Evolutionary conservation across 2,329 filamentous ascomycete genomes (phyloP).

Genomic region (Diplodia corticola): DNA sequence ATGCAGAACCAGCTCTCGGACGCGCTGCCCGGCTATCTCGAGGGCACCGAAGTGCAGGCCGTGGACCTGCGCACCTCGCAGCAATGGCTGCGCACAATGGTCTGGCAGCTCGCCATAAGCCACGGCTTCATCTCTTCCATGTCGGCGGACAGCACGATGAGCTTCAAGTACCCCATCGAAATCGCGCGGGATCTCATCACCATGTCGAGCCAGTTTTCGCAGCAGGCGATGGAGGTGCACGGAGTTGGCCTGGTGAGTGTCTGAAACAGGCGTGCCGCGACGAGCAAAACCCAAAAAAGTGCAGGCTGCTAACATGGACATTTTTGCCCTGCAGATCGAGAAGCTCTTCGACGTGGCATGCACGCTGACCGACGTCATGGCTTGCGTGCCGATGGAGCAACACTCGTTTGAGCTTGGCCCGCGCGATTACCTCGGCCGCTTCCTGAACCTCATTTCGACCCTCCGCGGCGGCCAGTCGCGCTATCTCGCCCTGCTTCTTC

Average conservation of each 20-base stretch:
- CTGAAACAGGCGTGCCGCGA: constrained; percentile 7
- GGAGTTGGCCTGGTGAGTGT: constrained; percentile 68
- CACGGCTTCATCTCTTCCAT: constrained; percentile 64
- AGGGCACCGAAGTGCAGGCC: constrained; percentile 65
- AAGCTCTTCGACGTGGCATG: constrained; percentile 77
- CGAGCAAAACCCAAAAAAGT: neutral
- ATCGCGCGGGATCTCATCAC: constrained; percentile 61
- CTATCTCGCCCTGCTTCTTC: constrained; percentile 74
- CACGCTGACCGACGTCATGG: constrained; percentile 71
- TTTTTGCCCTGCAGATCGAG: constrained; percentile 58
- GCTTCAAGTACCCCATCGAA: constrained; percentile 61
- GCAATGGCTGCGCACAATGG: constrained; percentile 68
- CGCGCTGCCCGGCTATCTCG: constrained; percentile 57
- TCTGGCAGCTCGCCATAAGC: constrained; percentile 71
- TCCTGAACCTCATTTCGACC: constrained; percentile 66
- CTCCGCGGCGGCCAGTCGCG: constrained; percentile 75
- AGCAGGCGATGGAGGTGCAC: constrained; percentile 71
- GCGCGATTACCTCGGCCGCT: constrained; percentile 68
- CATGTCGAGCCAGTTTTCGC: constrained; percentile 71
- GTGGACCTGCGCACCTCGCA: constrained; percentile 69
- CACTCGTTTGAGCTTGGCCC: constrained; percentile 65
- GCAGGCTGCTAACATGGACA: neutral
- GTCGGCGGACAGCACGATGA: constrained; percentile 60
- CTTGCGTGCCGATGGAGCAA: constrained; percentile 58
- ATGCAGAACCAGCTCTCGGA: constrained; percentile 54